Conservation (phyloP, 768 basidiomycete species). For the Tremella yokohamensis region DNA sequence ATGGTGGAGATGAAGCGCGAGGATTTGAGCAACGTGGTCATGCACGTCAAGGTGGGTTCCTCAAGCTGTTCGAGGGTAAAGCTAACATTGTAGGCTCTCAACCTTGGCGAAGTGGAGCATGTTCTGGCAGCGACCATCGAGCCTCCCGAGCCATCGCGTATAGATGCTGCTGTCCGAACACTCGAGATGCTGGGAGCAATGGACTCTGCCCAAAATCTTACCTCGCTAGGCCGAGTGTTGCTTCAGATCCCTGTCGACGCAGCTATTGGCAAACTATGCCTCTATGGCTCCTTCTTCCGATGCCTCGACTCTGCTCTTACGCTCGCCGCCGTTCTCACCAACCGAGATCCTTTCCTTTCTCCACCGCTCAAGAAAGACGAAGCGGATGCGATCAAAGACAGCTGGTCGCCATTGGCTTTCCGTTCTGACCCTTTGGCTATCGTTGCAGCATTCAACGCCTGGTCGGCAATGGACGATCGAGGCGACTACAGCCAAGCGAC, state of each 20-base stretch:
- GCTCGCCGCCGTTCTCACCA: constrained; percentile 83
- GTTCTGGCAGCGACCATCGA: constrained; percentile 82
- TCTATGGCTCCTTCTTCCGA: constrained; percentile 88
- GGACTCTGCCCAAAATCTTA: constrained; percentile 68
- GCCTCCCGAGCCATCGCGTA: constrained; percentile 72
- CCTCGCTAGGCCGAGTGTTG: constrained; percentile 80
- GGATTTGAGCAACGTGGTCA: constrained; percentile 84
- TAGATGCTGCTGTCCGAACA: constrained; percentile 71
- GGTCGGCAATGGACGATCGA: constrained; percentile 68
- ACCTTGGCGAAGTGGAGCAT: constrained; percentile 82
- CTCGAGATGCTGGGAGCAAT: constrained; percentile 84
- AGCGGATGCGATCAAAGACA: constrained; percentile 68
- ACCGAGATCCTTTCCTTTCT: constrained; percentile 83
- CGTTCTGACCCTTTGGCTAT: constrained; percentile 78
- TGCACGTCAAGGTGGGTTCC: constrained; percentile 72
- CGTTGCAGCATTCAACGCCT: constrained; percentile 73
- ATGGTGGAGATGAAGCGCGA: constrained; percentile 92
- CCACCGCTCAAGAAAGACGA: constrained; percentile 72
- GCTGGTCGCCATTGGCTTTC: constrained; percentile 69
- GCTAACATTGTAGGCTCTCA: constrained; percentile 59
- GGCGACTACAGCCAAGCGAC: constrained; percentile 67
- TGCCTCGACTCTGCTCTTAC: constrained; percentile 75
- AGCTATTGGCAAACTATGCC: constrained; percentile 80
- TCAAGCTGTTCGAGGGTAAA: not conserved
- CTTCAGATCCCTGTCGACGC: constrained; percentile 85